phyloP scores from a whole-genome alignment of 345 rosid genomes.

The Pelargonium nanum region DNA sequence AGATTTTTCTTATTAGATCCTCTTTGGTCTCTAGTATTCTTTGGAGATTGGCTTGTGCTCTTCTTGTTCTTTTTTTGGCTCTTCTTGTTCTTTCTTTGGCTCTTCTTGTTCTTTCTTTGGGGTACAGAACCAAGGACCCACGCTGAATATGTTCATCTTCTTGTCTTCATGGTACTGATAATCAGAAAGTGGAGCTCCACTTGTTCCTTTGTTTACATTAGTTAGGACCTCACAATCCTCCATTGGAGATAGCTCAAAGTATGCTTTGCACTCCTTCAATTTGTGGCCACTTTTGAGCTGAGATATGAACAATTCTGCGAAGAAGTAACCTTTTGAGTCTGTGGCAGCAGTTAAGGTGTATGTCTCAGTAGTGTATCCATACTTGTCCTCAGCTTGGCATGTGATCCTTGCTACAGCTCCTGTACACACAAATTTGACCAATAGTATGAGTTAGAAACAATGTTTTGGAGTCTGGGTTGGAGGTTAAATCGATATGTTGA shows the following conservation, averaged over 20 bases:
- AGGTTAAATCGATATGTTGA: too few relatives aligned
- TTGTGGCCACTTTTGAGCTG: background rate
- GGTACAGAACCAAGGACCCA: background rate
- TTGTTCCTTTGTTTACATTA: background rate
- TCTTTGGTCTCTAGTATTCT: background rate
- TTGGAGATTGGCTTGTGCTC: background rate
- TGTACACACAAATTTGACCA: too few relatives aligned
- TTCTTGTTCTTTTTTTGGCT: too few relatives aligned
- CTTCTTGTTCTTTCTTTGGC: too few relatives aligned
- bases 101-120: too few relatives aligned
- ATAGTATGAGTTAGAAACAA: too few relatives aligned
- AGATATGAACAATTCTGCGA: background rate
- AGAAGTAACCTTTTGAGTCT: background rate
- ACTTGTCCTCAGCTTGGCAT: background rate
- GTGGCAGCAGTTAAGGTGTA: background rate
- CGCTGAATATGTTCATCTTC: background rate
- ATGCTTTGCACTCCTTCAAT: background rate
- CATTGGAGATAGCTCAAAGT: background rate
- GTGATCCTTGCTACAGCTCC: background rate
- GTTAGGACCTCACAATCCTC: background rate
- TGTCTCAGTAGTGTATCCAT: background rate
- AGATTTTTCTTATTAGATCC: too few relatives aligned
- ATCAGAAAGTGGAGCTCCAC: background rate
- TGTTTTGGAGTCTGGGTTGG: too few relatives aligned
- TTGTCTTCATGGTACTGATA: background rate